phyloP scores from a whole-genome alignment of 768 basidiomycete genomes.

The Leccinum pellstonianum region DNA sequence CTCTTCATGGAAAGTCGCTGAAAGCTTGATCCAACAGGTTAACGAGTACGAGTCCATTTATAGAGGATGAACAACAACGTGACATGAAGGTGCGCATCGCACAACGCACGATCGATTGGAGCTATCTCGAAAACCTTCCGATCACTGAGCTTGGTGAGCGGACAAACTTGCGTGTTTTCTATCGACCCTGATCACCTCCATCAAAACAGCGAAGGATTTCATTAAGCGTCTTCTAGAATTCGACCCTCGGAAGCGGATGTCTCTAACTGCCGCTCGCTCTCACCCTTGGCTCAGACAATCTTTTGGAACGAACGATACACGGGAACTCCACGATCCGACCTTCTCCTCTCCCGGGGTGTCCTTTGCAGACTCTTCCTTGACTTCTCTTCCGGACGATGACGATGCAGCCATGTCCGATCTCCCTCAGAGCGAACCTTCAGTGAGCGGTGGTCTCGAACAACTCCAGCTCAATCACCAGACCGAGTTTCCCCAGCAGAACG shows the following conservation, averaged over 20 bases:
- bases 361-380: conserved; percentile 19
- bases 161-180: background rate
- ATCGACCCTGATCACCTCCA: conserved; percentile 1
- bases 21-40: conserved; percentile 48
- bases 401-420: conserved; percentile 19
- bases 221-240: conserved; percentile 61
- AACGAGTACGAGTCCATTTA: conserved; percentile 75
- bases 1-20: background rate
- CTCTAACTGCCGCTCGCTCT: conserved; percentile 59
- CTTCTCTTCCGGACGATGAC: conserved; percentile 24
- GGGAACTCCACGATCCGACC: conserved; percentile 3
- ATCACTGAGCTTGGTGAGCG: conserved; percentile 50
- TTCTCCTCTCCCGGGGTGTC: conserved; percentile 12
- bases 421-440: conserved; percentile 19
- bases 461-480: conserved; percentile 32
- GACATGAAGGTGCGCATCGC: conserved; percentile 63
- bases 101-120: conserved; percentile 63
- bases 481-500: conserved; percentile 9
- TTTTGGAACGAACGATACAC: background rate
- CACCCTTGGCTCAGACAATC: conserved; percentile 71
- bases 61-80: conserved; percentile 63
- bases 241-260: conserved; percentile 68
- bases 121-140: conserved; percentile 37
- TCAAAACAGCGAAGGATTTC: conserved; percentile 65
- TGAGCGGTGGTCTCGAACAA: conserved; percentile 34